Conservation (phyloP, 2,329 filamentous ascomycete species). For the Penicillium oxalicum region DNA sequence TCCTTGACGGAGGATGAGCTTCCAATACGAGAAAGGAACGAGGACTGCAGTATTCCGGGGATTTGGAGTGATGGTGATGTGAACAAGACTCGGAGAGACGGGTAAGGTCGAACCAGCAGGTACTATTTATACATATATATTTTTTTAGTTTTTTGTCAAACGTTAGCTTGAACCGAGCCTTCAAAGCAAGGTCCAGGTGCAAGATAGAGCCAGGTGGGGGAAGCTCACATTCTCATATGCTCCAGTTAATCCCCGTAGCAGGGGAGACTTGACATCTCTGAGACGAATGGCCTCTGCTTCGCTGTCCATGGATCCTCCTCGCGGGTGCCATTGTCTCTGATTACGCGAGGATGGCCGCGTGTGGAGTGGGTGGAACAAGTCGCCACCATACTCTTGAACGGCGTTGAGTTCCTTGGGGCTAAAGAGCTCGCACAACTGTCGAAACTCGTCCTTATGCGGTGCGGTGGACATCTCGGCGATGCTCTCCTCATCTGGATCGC, state of each 20-base stretch:
- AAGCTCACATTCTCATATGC: slow-evolving; percentile 53
- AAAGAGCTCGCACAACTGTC: slow-evolving; percentile 63
- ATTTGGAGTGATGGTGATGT: slow-evolving; percentile 62
- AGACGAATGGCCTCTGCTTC: slow-evolving; percentile 26
- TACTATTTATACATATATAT: slow-evolving; percentile 22
- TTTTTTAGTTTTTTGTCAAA: no score
- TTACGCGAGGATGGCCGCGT: slow-evolving; percentile 3
- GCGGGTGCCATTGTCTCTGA: slow-evolving; percentile 13
- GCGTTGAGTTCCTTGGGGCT: slow-evolving; percentile 61
- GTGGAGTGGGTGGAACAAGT: slow-evolving; percentile 30
- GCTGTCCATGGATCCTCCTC: slow-evolving; percentile 13
- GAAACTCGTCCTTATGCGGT: slow-evolving; percentile 55
- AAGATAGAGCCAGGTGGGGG: no score
- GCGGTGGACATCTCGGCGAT: slow-evolving; percentile 22
- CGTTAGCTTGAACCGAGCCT: no score
- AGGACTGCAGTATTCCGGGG: slow-evolving; percentile 60
- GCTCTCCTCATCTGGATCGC: slow-evolving; percentile 22
- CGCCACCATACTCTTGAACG: slow-evolving; percentile 57
- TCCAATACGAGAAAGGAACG: slow-evolving; percentile 41
- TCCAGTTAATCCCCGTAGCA: slow-evolving; percentile 30
- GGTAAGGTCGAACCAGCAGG: slow-evolving; percentile 51
- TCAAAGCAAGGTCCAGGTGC: no score
- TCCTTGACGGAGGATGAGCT: slow-evolving; percentile 49
- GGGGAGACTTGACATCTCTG: slow-evolving; percentile 36
- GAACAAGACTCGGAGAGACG: slow-evolving; percentile 61